Base-by-base conservation (phyloP, 441 rosid species). In the Metrosideros polymorpha region DNA sequence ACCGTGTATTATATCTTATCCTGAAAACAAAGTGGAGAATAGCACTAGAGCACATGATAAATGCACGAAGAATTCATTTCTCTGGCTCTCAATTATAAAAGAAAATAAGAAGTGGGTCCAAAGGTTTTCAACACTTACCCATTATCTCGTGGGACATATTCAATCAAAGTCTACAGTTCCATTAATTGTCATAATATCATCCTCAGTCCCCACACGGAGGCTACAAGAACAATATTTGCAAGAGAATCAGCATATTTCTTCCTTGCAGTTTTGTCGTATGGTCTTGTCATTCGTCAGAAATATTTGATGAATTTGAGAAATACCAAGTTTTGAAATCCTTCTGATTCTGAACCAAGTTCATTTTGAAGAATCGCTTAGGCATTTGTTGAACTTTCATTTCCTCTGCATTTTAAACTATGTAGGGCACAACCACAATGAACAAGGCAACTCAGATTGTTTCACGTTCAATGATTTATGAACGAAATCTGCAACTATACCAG, bases 31-130 rank as follows among this genome's bases (percentile, higher is more conserved):
- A 63, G 42, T 35, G 25, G 76, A 63, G 3, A 30, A 4, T 7
- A 63, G 10, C 1, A 10, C 24, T 4, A 17, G 42, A 63, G 17
- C 12, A 32, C 75, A 8, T 63, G 43, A 30, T 8, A 29, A 39
- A 5, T 0, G 63, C 63, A 8, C 15, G 71, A 18, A 61, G 0
- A 61, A 0, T 61, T 18, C 22, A 9, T 18, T 4, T 35, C 14
- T 18, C 45, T 66, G 13, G 24, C 77, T 66, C 27, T 66, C 27
- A 9, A 66, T 66, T 2, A 66, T 19, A 5, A 24, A 32, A 18
- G 27, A 35, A 66, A 10, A 66, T 18, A 66, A 35, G 77, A 35
- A 66, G 77, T 32, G 77, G 77, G 45, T 66, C 45, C 45, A 66
- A 35, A 19, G 77, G 27, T 9, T 66, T 25, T 66, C 45, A 10